Percentiles rank a stretch among this genome's conserved stretches.
These are phyloP conservation scores for Macrolepiota fuliginosa DNA, from an alignment of 768 basidiomycete genomes.

Conservation along the genomic window DNA sequence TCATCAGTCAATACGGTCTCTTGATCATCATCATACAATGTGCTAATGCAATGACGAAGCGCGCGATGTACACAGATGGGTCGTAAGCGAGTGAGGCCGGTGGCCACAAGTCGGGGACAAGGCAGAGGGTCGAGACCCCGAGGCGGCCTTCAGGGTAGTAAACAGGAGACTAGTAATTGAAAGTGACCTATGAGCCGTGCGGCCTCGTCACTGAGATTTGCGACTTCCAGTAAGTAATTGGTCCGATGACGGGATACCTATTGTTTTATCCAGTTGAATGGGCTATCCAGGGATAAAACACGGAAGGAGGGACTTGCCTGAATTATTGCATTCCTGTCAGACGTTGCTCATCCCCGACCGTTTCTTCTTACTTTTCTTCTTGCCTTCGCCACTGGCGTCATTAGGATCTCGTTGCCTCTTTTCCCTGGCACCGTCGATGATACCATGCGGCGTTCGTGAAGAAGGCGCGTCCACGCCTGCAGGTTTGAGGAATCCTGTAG, in stretches of 20 bases:
- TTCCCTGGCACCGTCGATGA: conserved; percentile 26
- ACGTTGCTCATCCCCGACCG: conserved; percentile 18
- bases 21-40: no score
- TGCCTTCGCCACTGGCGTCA: conserved; percentile 20
- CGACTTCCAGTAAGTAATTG: no score
- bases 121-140: no score
- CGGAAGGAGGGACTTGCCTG: background rate
- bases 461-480: conserved; percentile 52
- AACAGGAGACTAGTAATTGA: no score
- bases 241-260: no score
- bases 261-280: background rate
- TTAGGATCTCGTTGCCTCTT: conserved; percentile 24
- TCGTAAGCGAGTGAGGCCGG: no score
- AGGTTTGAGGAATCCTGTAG: conserved; percentile 49
- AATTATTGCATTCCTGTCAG: background rate
- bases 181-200: no score
- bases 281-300: background rate
- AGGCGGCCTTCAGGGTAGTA: no score
- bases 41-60: no score
- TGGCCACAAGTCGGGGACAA: no score
- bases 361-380: conserved; percentile 35
- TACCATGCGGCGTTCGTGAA: conserved; percentile 9
- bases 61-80: no score
- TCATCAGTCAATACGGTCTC: background rate
- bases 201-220: no score